A percentile compares a stretch with the other conserved stretches of the same genome.
Evolutionary conservation across 2,329 filamentous ascomycete species (phyloP).

Genomic region (Tolypocladium cylindrosporum): DNA sequence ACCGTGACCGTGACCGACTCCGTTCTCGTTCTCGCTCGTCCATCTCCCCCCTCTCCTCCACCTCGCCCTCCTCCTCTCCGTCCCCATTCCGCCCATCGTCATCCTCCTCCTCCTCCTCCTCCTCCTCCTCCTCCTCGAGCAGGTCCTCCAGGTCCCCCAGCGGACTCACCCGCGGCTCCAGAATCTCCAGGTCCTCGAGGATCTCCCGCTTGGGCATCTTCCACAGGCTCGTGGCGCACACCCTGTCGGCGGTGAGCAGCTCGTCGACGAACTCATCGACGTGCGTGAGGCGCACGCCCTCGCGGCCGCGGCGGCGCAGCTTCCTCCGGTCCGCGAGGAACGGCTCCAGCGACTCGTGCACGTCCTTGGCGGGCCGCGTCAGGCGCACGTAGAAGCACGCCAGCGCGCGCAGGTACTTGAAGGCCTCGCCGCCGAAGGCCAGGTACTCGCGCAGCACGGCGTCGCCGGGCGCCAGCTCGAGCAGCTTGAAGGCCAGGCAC

Average conservation of each 20-base stretch:
- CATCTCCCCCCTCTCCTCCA: conserved; percentile 24
- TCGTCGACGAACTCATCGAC: conserved; percentile 94
- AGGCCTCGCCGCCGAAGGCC: conserved; percentile 60
- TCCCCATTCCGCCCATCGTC: conserved; percentile 11
- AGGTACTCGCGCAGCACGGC: conserved; percentile 75
- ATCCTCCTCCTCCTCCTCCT: conserved; percentile 40
- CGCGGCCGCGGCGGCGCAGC: conserved; percentile 64
- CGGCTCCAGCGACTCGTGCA: conserved; percentile 74
- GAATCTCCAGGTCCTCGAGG: conserved; percentile 77
- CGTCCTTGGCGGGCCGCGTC: conserved; percentile 71
- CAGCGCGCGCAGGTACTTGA: conserved; percentile 82
- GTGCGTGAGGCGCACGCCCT: conserved; percentile 65
- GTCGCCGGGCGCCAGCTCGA: conserved; percentile 75
- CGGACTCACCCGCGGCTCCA: conserved; percentile 79
- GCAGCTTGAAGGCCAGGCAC: conserved; percentile 87
- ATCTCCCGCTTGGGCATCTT: conserved; percentile 76
- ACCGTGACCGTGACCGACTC: conserved; percentile 10
- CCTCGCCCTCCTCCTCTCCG: conserved; percentile 11
- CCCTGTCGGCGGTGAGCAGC: conserved; percentile 74
- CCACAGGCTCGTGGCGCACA: conserved; percentile 87
- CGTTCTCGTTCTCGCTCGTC: conserved; percentile 17
- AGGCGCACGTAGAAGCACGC: conserved; percentile 90
- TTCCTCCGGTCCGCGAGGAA: conserved; percentile 76
- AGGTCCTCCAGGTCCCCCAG: conserved; percentile 70
- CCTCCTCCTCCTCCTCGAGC: conserved; percentile 49